These are phyloP conservation scores for Tulasnella sp. DNA, from an alignment of 768 basidiomycete species.

Conservation along the genomic window DNA sequence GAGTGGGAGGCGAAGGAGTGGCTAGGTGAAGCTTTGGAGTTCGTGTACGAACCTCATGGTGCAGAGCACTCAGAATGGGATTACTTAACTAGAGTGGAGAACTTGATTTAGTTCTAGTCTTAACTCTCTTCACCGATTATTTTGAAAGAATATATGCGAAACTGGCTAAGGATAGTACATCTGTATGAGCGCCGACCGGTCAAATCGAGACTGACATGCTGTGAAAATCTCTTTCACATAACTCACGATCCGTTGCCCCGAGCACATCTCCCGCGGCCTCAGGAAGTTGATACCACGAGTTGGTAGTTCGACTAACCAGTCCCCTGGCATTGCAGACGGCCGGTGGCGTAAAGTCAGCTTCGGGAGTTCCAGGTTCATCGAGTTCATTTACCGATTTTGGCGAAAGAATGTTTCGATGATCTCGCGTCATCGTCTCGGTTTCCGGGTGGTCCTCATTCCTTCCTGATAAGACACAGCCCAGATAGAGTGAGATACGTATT, in stretches of 20 bases:
- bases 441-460: background rate
- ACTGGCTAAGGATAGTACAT: constrained; percentile 23
- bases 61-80: background rate
- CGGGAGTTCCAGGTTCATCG: background rate
- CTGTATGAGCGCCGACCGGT: constrained; percentile 3
- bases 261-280: constrained; percentile 45
- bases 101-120: background rate
- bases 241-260: background rate
- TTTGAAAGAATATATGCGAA: background rate
- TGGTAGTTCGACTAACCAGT: background rate
- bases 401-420: background rate
- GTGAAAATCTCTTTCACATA: background rate
- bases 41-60: background rate
- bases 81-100: background rate
- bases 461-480: background rate
- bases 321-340: background rate
- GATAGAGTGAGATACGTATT: background rate
- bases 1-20: background rate
- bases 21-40: background rate
- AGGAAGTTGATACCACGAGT: background rate
- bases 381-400: background rate
- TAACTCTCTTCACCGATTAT: background rate
- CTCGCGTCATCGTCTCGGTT: background rate
- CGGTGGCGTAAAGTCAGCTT: background rate
- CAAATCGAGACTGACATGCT: background rate